Evolutionary conservation across 495 filamentous ascomycete species (phyloP), one percentile per base, ranked within the genome.

Genomic region (Amorphotheca resinae): DNA sequence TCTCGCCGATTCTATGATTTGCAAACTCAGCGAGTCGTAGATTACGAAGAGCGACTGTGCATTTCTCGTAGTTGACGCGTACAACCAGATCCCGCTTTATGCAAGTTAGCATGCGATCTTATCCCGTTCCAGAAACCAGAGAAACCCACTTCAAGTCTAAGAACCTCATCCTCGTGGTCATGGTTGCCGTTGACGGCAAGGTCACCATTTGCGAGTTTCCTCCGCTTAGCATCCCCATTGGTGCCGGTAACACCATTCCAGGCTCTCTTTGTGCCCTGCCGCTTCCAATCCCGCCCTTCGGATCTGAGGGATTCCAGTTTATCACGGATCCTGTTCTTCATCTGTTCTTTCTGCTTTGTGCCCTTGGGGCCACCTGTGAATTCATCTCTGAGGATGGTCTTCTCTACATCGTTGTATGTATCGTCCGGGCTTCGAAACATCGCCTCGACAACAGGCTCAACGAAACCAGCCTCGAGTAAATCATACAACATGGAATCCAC

Each of bases 51-150:
- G 82, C 69, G 11, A 96, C 83, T 3, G 76, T 68, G 33, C 85
- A 79, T 55, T 88, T 95, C 26, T 84, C 81, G 55, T 86, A 80
- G 58, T 95, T 94, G 18, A 95, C 68, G 22, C 83, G 77, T 34
- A 96, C 64, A 16, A 84, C 72, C 39, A 85, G 60, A 40, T 79
- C 55, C 3, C 57, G 59, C 67, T 72, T 39, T 15, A 38, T 12
- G 3, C 26, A 46, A 32, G 48, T 64, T 46, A 65, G 64, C 49
- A 54, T 44, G 12, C 11, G 14, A 30, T 14, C n/a, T 26, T 8
- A 28, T 38, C 51, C 36, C 20, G 26, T 46, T 35, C 28, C 14
- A 39, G 30, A 35, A 38, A 11, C 18, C 37, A 22, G n/a, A 30
- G 30, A 39, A 45, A 58, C 61, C 39, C 41, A 64, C 61, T 44